Percentiles rank a stretch among this genome's conserved stretches.
Conservation (phyloP, 2,329 filamentous ascomycete species). For the Calonectria pauciramosa region DNA sequence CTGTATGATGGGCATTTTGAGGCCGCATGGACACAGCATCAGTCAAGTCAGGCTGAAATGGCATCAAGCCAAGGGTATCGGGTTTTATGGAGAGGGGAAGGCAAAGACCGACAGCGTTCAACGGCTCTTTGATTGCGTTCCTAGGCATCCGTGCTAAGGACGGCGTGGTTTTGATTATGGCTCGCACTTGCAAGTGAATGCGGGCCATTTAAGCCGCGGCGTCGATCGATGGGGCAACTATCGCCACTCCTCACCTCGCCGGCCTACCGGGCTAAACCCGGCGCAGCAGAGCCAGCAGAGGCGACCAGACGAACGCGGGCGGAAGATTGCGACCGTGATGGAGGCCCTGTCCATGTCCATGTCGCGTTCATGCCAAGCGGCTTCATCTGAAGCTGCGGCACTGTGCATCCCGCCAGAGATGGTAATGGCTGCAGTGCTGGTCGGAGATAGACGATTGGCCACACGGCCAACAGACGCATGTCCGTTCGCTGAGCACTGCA, state of each 20-base stretch:
- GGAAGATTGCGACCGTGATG: not conserved
- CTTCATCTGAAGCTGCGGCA: not conserved
- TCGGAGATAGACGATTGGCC: not conserved
- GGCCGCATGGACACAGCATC: not conserved
- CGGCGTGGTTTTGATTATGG: not conserved
- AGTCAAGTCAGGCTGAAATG: not conserved
- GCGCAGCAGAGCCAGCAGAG: not conserved
- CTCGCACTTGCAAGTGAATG: not conserved
- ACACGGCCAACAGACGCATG: not conserved
- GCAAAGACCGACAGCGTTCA: not conserved
- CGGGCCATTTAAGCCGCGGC: conserved; percentile 10
- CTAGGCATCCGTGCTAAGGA: not conserved
- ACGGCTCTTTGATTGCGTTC: not conserved
- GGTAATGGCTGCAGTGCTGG: not conserved
- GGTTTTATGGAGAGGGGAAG: not conserved
- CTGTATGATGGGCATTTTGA: not conserved
- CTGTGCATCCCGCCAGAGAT: not conserved
- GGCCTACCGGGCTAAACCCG: not conserved
- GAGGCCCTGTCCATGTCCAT: conserved; percentile 1
- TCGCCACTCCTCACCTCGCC: conserved; percentile 5
- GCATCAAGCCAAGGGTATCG: not conserved
- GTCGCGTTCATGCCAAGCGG: not conserved
- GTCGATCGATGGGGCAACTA: conserved; percentile 10
- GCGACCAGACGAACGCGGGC: conserved; percentile 1
- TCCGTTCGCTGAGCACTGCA: not conserved